Evolutionary conservation across 192 early-diverging fungal genomes (phyloP).

Genomic region (Funneliformis geosporum): DNA sequence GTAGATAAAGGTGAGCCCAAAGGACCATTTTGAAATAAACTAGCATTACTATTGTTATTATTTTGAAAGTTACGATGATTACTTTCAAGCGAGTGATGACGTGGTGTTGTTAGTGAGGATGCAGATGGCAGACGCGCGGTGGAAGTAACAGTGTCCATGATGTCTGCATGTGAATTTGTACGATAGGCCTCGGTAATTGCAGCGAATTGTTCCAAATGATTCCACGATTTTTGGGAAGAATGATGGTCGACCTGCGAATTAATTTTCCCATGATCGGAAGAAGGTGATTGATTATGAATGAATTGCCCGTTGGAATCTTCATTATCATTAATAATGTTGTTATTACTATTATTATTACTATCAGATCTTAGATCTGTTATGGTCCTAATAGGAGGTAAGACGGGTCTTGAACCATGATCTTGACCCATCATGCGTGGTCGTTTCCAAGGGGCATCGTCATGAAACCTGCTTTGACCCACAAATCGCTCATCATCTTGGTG

Average conservation of each 20-base stretch:
- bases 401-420: background rate
- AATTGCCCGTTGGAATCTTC: background rate
- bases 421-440: background rate
- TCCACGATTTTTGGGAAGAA: slow-evolving; percentile 8
- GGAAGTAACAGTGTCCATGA: background rate
- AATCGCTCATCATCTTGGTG: background rate
- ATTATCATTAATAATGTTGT: no score
- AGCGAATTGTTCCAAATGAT: slow-evolving; percentile 23
- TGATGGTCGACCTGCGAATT: background rate
- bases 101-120: background rate
- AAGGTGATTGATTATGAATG: background rate
- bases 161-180: background rate
- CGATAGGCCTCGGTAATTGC: background rate
- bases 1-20: background rate
- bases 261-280: background rate
- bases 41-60: no score
- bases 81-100: background rate
- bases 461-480: background rate
- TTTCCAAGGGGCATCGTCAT: background rate
- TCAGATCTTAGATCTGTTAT: background rate
- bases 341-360: background rate
- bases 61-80: background rate
- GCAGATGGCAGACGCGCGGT: background rate
- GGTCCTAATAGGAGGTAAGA: background rate
- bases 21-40: no score